Conservation (phyloP, 2,329 filamentous ascomycete species). For the Venturia effusa region DNA sequence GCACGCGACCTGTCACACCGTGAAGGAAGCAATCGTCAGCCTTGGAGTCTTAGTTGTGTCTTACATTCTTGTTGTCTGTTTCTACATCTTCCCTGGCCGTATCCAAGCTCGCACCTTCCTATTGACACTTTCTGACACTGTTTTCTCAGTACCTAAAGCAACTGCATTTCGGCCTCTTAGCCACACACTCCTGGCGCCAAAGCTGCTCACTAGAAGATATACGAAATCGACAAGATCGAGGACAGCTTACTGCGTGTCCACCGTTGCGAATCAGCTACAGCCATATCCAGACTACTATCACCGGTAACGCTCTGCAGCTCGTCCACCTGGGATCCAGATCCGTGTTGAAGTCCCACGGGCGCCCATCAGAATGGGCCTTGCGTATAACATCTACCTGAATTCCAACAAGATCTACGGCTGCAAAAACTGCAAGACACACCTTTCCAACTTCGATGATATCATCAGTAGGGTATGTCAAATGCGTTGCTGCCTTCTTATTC, state of each 20-base stretch:
- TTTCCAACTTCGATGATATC: conserved; percentile 92
- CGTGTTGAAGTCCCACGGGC: conserved; percentile 2
- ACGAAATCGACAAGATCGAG: background rate
- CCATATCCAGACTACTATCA: background rate
- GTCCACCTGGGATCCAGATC: background rate
- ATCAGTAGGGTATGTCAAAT: conserved; percentile 65
- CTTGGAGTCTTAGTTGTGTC: background rate
- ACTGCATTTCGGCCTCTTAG: background rate
- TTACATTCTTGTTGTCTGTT: background rate
- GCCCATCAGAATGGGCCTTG: conserved; percentile 58
- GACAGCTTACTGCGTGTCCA: background rate
- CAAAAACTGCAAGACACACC: conserved; percentile 90
- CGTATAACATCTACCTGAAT: conserved; percentile 85
- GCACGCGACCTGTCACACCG: background rate
- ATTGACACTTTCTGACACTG: background rate
- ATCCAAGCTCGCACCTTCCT: background rate
- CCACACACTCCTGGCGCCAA: background rate
- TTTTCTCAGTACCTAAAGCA: background rate
- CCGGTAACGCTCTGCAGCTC: background rate
- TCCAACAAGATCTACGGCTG: conserved; percentile 80
- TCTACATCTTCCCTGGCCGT: background rate
- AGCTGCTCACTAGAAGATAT: background rate
- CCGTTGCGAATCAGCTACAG: background rate
- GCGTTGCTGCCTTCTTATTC: background rate
- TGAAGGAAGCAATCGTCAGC: background rate